phyloP scores from a whole-genome alignment of 257 asterid species.

The Catharanthus roseus region DNA sequence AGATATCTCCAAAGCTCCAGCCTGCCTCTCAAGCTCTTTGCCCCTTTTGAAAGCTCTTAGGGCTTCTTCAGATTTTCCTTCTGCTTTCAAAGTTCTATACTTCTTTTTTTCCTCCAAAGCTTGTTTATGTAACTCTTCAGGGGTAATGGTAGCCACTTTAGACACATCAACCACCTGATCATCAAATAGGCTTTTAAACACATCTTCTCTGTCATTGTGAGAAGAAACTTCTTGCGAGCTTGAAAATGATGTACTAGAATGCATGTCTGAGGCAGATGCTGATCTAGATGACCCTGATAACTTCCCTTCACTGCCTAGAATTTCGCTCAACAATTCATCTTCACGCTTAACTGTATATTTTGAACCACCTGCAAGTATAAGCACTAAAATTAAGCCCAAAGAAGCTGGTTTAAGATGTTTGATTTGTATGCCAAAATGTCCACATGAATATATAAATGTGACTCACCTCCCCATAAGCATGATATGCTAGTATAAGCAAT shows the following conservation, averaged over 20 bases:
- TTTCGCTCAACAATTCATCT: slow-evolving; percentile 52
- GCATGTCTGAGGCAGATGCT: slow-evolving; percentile 16
- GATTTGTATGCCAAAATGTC: background rate
- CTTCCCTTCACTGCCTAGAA: slow-evolving; percentile 38
- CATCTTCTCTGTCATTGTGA: slow-evolving; percentile 31
- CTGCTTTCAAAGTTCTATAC: slow-evolving; percentile 63
- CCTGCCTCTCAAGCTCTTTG: slow-evolving; percentile 94
- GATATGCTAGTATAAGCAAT: background rate
- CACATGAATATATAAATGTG: background rate
- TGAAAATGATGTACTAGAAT: slow-evolving; percentile 43
- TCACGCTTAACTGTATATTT: slow-evolving; percentile 47
- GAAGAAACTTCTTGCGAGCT: slow-evolving; percentile 29
- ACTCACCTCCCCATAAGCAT: background rate
- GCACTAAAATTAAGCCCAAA: slow-evolving; percentile 9
- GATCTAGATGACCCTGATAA: slow-evolving; percentile 20
- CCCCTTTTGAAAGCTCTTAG: slow-evolving; percentile 76
- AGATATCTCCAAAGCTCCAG: slow-evolving; percentile 71
- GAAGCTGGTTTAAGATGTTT: background rate
- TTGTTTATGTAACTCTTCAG: slow-evolving; percentile 83
- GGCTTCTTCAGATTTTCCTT: slow-evolving; percentile 95
- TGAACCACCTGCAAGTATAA: slow-evolving; percentile 57
- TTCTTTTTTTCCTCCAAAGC: slow-evolving; percentile 76
- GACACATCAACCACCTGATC: slow-evolving; percentile 30
- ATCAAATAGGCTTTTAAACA: slow-evolving; percentile 28
- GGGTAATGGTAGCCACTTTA: slow-evolving; percentile 46